phyloP scores from a whole-genome alignment of 31 red algal genomes.

The Odonthalia washingtoniensis region DNA sequence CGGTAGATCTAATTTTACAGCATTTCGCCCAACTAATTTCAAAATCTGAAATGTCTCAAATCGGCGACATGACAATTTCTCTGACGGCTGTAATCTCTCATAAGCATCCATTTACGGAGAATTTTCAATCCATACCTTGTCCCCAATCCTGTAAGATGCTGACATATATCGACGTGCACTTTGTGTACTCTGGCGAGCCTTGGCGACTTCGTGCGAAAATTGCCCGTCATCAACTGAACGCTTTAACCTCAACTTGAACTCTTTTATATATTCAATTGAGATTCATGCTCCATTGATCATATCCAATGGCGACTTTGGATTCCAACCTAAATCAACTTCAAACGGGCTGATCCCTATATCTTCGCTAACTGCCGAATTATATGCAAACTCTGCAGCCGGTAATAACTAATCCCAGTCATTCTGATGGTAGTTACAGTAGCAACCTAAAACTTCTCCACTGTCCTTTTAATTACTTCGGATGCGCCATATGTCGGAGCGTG shows the following conservation, averaged over 20 bases:
- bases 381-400: too few relatives aligned
- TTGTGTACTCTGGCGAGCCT: not conserved
- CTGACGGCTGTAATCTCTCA: too few relatives aligned
- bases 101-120: too few relatives aligned
- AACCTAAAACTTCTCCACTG: not conserved
- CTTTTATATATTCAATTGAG: not conserved
- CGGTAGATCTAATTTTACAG: too few relatives aligned
- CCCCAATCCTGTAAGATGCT: not conserved
- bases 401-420: not conserved
- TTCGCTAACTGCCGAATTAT: too few relatives aligned
- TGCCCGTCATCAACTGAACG: not conserved
- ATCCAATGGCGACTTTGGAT: not conserved
- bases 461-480: not conserved
- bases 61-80: too few relatives aligned
- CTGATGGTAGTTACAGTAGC: not conserved
- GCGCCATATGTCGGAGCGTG: not conserved
- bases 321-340: not conserved
- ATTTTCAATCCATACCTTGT: too few relatives aligned
- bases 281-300: not conserved
- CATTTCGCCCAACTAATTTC: too few relatives aligned
- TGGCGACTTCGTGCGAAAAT: not conserved
- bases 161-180: not conserved
- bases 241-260: not conserved
- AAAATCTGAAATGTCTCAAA: too few relatives aligned
- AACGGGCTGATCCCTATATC: not conserved